Conservation (phyloP, 2,329 filamentous ascomycete species). For the Chrysoporthe deuterocubensis region DNA sequence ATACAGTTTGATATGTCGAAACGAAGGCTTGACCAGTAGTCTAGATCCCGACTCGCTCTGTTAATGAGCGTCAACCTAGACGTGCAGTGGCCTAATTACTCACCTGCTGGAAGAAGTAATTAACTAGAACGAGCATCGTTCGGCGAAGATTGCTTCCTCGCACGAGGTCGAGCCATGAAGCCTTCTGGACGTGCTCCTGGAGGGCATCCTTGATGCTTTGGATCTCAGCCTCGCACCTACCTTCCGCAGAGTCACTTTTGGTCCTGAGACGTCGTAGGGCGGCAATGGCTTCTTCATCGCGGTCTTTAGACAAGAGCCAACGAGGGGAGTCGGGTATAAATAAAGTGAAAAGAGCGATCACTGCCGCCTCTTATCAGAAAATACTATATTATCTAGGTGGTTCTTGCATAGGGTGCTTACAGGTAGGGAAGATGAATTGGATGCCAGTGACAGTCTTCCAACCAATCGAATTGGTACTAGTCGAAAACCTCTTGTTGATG, state of each 20-base stretch:
- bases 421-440: conserved; percentile 7
- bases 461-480: conserved; percentile 18
- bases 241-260: conserved; percentile 6
- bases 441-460: conserved; percentile 15
- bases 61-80: too few relatives aligned
- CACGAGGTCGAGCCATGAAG: conserved; percentile 29
- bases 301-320: conserved; percentile 13
- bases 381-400: background rate
- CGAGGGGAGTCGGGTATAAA: conserved; percentile 17
- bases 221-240: conserved; percentile 21
- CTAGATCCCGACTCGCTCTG: too few relatives aligned
- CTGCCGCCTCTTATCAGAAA: too few relatives aligned
- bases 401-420: background rate
- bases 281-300: background rate
- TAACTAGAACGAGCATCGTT: conserved; percentile 30
- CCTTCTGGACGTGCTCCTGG: conserved; percentile 38
- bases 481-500: conserved; percentile 28
- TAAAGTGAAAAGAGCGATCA: background rate
- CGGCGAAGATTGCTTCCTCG: conserved; percentile 29
- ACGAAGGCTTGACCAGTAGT: conserved; percentile 26
- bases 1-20: conserved; percentile 30
- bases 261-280: background rate
- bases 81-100: too few relatives aligned
- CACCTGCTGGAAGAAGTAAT: conserved; percentile 20
- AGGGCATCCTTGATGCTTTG: conserved; percentile 35